Evolutionary conservation across 2,329 filamentous ascomycete genomes (phyloP).

Genomic region (Arthrinium phaeospermum): DNA sequence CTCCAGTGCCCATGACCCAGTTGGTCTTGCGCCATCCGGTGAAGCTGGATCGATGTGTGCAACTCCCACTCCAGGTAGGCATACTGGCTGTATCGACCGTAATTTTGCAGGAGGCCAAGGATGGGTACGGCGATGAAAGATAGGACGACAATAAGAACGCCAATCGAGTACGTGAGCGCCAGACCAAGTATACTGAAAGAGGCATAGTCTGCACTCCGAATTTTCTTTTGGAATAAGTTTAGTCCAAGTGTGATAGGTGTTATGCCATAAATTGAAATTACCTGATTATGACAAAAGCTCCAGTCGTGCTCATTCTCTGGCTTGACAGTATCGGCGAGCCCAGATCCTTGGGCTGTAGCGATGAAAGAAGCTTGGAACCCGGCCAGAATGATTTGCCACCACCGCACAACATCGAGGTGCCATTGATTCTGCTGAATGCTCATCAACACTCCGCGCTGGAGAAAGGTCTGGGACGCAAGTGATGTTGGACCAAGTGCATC

Average conservation of each 20-base stretch:
- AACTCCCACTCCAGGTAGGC: constrained; percentile 2
- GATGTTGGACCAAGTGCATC: not conserved
- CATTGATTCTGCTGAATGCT: not conserved
- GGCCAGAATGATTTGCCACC: not conserved
- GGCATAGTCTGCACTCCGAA: not conserved
- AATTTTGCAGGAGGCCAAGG: not conserved
- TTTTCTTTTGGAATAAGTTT: not conserved
- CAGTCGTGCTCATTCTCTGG: constrained; percentile 2
- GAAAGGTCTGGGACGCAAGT: not conserved
- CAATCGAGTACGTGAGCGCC: not conserved
- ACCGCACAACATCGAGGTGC: not conserved
- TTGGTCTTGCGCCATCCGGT: not conserved
- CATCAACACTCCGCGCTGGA: no score
- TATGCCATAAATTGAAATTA: not conserved
- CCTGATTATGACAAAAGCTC: constrained; percentile 6
- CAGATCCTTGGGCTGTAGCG: not conserved
- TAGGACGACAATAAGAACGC: not conserved
- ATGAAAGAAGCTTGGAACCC: not conserved
- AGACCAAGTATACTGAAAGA: constrained; percentile 14
- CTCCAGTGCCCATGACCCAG: not conserved
- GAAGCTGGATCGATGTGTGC: not conserved
- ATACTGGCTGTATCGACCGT: not conserved
- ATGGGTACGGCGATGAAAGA: not conserved
- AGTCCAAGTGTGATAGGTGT: not conserved
- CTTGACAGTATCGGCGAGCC: not conserved